Evolutionary conservation across 2,329 filamentous ascomycete genomes (phyloP).

Genomic region (Achaetomium macrosporum): DNA sequence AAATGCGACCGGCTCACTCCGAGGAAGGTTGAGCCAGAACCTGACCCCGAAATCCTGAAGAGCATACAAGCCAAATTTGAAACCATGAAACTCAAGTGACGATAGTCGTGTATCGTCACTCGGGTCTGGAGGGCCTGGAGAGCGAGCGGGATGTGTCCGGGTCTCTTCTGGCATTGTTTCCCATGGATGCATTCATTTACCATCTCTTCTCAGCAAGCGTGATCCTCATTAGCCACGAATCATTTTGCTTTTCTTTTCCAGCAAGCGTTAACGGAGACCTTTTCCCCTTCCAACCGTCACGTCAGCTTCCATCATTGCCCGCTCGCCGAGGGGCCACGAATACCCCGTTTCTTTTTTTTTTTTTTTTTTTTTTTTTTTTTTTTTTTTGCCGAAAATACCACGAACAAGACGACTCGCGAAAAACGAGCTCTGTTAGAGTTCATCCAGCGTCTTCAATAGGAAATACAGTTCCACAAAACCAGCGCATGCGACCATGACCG

Average conservation of each 20-base stretch:
- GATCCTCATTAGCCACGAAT: conserved; percentile 9
- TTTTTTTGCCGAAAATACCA: background rate
- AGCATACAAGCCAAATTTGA: conserved; percentile 52
- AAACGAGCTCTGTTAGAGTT: background rate
- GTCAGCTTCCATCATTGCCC: background rate
- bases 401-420: background rate
- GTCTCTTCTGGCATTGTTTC: conserved; percentile 2
- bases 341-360: no score
- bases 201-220: conserved; percentile 13
- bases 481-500: conserved; percentile 6
- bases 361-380: no score
- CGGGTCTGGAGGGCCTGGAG: background rate
- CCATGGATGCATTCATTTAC: conserved; percentile 9
- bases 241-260: background rate
- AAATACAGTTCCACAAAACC: background rate
- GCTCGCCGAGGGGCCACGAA: no score
- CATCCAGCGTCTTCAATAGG: background rate
- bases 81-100: conserved; percentile 31
- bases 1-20: conserved; percentile 56
- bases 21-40: conserved; percentile 54
- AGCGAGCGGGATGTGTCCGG: conserved; percentile 1
- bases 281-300: background rate
- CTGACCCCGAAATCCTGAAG: conserved; percentile 55
- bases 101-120: conserved; percentile 1
- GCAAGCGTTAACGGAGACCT: background rate